Base-by-base conservation (phyloP, 306 rosid species). In the Lupinus albus region DNA sequence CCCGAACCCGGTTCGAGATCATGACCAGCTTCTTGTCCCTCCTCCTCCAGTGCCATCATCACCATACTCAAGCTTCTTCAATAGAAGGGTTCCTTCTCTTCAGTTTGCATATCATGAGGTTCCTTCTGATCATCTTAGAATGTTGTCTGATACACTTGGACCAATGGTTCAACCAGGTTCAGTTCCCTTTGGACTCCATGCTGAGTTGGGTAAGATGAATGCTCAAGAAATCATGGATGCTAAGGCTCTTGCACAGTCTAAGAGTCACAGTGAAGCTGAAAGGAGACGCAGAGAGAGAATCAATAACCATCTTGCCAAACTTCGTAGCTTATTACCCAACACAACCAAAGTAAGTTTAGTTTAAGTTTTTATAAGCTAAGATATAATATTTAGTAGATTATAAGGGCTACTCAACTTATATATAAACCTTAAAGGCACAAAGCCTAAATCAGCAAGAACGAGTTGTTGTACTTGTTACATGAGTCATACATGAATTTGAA, bases 151-250 rank as follows among this genome's bases (percentile, higher is more conserved):
- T 28, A 51, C 92, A 0, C 86, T 88, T 3, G 97, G 95, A 35
- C 88, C 85, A 18, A 66, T 62, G 80, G 87, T 73, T 61, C 87
- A 83, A 62, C 69, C 84, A 35, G 87, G 91, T 33, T 85, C 91
- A 0, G 84, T 30, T 4, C 88, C 95, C 4, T 88, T 84, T 48
- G 94, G 96, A 2, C 86, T 91, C 45, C 97, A 91, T 73, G 85
- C 94, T 10, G 97, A 88, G 84, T 67, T 91, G 62, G 87, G 94
- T 0, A 91, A 83, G 59, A 68, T 91, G 85, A 86, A 83, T 49
- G 96, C 97, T 46, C 97, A 91, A 45, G 97, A 91, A 81, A 86
- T 91, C 76, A 85, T 88, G 94, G 97, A 91, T 38, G 97, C 97
- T 12, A 91, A 88, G 71, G 97, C 97, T 11, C 89, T 91, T 16